Percentiles rank a stretch among this genome's conserved stretches.
Evolutionary conservation across 148 eudicot species (phyloP).

Genomic region (Persicaria tinctoria): DNA sequence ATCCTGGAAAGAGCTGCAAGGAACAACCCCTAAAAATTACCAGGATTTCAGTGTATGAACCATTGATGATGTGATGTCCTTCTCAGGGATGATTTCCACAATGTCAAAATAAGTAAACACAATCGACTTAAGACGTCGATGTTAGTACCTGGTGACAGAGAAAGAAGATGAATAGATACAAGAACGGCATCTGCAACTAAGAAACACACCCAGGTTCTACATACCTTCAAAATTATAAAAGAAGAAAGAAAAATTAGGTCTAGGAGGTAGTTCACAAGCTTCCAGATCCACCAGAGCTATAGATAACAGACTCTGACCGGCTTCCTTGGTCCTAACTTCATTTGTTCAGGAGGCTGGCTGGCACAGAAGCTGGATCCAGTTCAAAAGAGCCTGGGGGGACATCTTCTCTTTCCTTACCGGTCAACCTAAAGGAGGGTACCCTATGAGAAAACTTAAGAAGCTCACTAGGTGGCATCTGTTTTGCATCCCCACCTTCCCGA

Average conservation of each 20-base stretch:
- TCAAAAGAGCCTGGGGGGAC: slow-evolving; percentile 55
- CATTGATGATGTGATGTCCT: background rate
- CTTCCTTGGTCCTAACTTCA: background rate
- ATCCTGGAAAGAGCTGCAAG: background rate
- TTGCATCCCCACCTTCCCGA: slow-evolving; percentile 22
- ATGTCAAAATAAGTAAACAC: background rate
- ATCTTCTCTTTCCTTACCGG: slow-evolving; percentile 39
- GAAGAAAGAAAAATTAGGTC: background rate
- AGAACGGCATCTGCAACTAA: slow-evolving; percentile 1
- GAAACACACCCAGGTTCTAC: background rate
- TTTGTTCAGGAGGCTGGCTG: slow-evolving; percentile 22
- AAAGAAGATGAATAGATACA: slow-evolving; percentile 4
- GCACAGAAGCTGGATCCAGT: slow-evolving; percentile 77
- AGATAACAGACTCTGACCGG: background rate
- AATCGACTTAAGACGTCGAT: background rate
- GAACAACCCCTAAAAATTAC: background rate
- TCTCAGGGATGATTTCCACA: slow-evolving; percentile 1
- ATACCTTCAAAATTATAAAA: background rate
- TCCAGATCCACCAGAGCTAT: slow-evolving; percentile 3
- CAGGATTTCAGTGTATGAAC: background rate
- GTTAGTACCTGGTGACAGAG: slow-evolving; percentile 6
- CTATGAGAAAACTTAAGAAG: slow-evolving; percentile 57
- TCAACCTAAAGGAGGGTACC: slow-evolving; percentile 51
- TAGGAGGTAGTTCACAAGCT: background rate
- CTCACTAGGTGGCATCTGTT: slow-evolving; percentile 34